Percentiles rank a stretch among this genome's conserved stretches.
Evolutionary conservation across 2,329 filamentous ascomycete genomes (phyloP).

Genomic region (Trichoderma gracile): DNA sequence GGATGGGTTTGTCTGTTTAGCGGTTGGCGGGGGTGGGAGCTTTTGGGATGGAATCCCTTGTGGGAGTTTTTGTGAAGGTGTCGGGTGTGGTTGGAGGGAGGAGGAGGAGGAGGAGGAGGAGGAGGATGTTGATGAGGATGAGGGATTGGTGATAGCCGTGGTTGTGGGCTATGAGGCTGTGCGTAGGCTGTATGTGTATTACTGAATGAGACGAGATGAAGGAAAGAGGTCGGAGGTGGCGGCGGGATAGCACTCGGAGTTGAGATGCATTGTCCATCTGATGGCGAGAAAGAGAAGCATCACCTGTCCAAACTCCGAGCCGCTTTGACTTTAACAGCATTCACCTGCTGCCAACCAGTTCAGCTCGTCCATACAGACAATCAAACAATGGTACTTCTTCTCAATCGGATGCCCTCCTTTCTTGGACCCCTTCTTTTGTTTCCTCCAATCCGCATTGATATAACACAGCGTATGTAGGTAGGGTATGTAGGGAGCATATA

Average conservation of each 20-base stretch:
- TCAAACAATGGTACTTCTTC: background rate
- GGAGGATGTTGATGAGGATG: too few relatives aligned
- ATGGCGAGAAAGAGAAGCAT: slow-evolving; percentile 2
- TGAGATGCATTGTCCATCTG: background rate
- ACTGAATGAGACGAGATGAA: background rate
- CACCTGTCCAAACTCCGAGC: slow-evolving; percentile 4
- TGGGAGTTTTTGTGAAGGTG: too few relatives aligned
- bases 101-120: too few relatives aligned
- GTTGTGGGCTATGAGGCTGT: too few relatives aligned
- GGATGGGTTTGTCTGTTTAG: background rate
- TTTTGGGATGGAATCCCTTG: background rate
- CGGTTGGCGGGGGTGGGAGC: background rate
- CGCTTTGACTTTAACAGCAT: too few relatives aligned
- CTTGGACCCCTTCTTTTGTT: background rate
- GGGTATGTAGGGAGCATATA: too few relatives aligned
- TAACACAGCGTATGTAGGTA: too few relatives aligned
- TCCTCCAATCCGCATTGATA: background rate
- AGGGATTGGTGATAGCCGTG: background rate
- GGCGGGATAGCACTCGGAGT: background rate
- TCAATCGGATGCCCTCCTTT: background rate
- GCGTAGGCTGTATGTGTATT: too few relatives aligned
- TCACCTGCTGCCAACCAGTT: slow-evolving; percentile 6
- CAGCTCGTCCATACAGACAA: background rate
- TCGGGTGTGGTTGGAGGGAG: background rate
- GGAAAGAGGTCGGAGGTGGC: background rate